A percentile compares a stretch with the other conserved stretches of the same genome.
These are phyloP conservation scores for Cercospora canescens DNA, from an alignment of 2,329 filamentous ascomycete genomes.

Conservation along the genomic window DNA sequence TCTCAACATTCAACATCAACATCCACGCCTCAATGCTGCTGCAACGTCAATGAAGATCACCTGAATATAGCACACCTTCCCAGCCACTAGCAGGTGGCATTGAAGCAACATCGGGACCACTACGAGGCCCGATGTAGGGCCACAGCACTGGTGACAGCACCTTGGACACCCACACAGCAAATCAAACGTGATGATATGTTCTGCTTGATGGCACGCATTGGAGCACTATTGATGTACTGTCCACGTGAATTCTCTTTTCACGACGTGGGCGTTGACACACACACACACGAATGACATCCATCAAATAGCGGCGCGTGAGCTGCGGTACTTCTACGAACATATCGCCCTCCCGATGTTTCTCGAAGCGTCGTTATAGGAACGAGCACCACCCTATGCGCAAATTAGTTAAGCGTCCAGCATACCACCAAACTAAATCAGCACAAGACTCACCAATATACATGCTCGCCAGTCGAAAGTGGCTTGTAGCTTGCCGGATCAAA, in stretches of 20 bases:
- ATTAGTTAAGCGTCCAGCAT: background rate
- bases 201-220: too few species aligned
- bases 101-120: background rate
- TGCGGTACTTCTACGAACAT: background rate
- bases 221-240: too few species aligned
- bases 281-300: too few species aligned
- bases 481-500: constrained; percentile 82
- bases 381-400: constrained; percentile 24
- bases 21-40: background rate
- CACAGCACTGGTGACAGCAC: too few species aligned
- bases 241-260: too few species aligned
- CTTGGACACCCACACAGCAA: too few species aligned
- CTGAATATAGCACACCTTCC: background rate
- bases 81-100: background rate
- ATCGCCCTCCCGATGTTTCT: background rate
- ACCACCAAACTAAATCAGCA: background rate
- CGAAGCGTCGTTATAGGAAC: constrained; percentile 18
- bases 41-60: background rate
- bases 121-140: background rate
- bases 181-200: too few species aligned
- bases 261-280: too few species aligned
- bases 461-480: constrained; percentile 73
- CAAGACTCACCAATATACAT: constrained; percentile 82
- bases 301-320: background rate
- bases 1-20: constrained; percentile 1